Evolutionary conservation across 208 protist genomes (phyloP), one percentile per base, ranked within the genome.

Genomic region (Trypanosoma mega): DNA sequence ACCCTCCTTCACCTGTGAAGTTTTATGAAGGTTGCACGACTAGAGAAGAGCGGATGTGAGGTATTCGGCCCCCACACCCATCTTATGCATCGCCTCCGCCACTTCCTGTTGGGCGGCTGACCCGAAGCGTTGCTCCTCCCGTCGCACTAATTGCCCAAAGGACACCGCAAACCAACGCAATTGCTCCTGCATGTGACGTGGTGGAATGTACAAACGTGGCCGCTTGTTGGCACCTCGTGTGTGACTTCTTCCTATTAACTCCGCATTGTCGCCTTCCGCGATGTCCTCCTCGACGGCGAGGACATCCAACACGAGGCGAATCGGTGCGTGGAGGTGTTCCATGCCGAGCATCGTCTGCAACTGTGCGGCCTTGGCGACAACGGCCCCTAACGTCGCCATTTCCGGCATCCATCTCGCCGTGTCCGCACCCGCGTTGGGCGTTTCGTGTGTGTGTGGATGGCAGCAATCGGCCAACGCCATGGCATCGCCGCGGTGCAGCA

Each of bases 251-350:
- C 50, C 37, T 31, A 67, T 41, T n/a, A 26, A 20, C 61, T 68
- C 60, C 14, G 37, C 46, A 39, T 45, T 0, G 44, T 56, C 18
- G 21, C 56, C 1, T n/a, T n/a, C n/a, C n/a, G n/a, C n/a, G n/a
- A n/a, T 60, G 60, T 81, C 72, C 1, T 44, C 57, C 2, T 58
- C 55, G 21, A 52, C 37, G 34, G 54, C 49, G 9, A 92, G 43
- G 8, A 78, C 53, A 63, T 92, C 82, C 33, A 76, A 89, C 26
- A 89, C 71, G 0, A 92, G 63, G 0, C 77, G 72, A 37, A 92
- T 63, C 6, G 85, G 85, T 9, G 80, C 79, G 57, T 72, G 63
- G 41, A 92, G 68, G 48, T 87, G 70, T n/a, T 50, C 61, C 64
- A 92, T 73, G 14, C 66, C 69, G n/a, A 65, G 61, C 30, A 92